Evolutionary conservation across 352 stramenopile genomes (phyloP), one percentile per base, ranked within the genome.

Genomic region (Pythium rishiriense): DNA sequence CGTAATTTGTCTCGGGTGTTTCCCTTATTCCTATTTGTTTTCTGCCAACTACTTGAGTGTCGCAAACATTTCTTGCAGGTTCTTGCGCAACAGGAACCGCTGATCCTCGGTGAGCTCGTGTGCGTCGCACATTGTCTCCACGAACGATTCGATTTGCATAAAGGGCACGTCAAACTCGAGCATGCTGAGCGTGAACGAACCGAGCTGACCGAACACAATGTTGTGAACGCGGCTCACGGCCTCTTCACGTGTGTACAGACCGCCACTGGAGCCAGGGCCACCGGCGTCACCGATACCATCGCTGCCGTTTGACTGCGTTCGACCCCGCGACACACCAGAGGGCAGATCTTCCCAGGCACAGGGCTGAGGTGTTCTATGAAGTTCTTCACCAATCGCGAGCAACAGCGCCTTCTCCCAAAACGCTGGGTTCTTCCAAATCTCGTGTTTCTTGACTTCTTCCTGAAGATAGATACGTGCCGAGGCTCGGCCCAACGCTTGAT

Each of bases 351-450:
- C 86, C 86, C 86, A 95, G 3, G 86, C 73, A 66, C 76, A 87
- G 5, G 69, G 70, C 69, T 92, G 84, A 3, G 86, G 85, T 15
- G 79, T 91, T 51, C 84, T 85, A 64, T 93, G 81, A 5, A 95
- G 74, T 28, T 95, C 86, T 62, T 95, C 86, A 0, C 86, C 84
- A 21, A 95, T 88, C 22, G 86, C 86, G 14, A 93, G 73, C 49
- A 95, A 60, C 54, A 95, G 62, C 19, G 86, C 86, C 52, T 93
- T 95, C 62, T 95, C 86, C 86, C 86, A 95, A 50, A 95, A 95
- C 73, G 81, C 78, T 1, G 86, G 84, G 35, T 85, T 89, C 58
- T 90, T 92, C 86, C 86, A 95, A 69, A 95, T 93, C 19, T 69
- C 59, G 62, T 95, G 86, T 29, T 85, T 85, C 64, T 93, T 95